Evolutionary conservation across 169 alveolate species (phyloP), one percentile per base, ranked within the genome.

Genomic region (Condylostoma magnum): DNA sequence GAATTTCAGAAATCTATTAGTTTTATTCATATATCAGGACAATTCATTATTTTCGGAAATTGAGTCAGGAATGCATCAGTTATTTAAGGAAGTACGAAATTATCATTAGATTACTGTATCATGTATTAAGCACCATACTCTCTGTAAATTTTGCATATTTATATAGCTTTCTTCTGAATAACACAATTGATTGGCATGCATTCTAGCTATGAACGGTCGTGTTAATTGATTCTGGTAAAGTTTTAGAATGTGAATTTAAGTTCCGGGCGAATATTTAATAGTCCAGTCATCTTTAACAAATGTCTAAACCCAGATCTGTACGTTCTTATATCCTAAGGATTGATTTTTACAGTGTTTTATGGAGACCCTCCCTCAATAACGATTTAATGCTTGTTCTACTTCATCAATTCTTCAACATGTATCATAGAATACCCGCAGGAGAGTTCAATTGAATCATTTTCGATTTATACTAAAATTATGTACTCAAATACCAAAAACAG

Each of bases 21-120:
- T 30, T n/a, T 60, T 52, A 48, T 67, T 65, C 60, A 67, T 1
- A 65, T 47, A 22, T 67, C 76, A 22, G 41, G 50, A 8, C 76
- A 67, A 30, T 67, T 46, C 34, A 67, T 10, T 1, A 67, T 34
- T 20, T 36, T 67, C 5, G 76, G 76, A 47, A 67, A 67, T 25
- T 67, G 76, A 1, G 76, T 67, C 30, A 67, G 33, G 22, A 67
- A 46, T 18, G 65, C 41, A 10, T 67, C 76, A 43, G 73, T 37
- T n/a, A 44, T 33, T 3, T 63, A 43, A 0, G 73, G 73, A n/a
- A 63, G 34, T 20, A 22, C 33, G 30, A 63, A 63, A 44, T 44
- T 33, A 37, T 63, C 25, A 20, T 41, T 57, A 41, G 57, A 10
- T 41, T 33, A 43, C 33, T 22, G 37, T 22, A 57, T 12, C 38